Base-by-base conservation (phyloP, 2,329 filamentous ascomycete species). In the Aspergillus aculeatinus region DNA sequence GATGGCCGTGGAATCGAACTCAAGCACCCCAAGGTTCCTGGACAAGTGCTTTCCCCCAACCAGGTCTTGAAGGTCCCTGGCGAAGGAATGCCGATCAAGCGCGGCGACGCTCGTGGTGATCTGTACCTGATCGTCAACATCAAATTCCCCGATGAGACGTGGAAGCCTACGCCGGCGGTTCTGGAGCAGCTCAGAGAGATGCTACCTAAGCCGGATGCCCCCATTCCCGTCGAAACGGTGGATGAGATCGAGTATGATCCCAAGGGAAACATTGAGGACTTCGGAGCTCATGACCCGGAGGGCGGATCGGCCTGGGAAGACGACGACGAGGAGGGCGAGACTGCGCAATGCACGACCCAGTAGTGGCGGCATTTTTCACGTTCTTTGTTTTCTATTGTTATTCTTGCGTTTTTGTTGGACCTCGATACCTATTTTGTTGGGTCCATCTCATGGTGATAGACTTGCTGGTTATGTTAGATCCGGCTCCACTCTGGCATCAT, bases 1-100 rank as follows among this genome's bases (percentile, higher is more conserved):
- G 95, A 99, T 72, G 95, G 94, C 31, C 87, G 95, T 59, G 95
- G 95, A 31, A 94, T 99, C 60, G 85, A 89, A 60, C 82, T 99
- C 51, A 84, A 87, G 57, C 89, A 95, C 66, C 86, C 90, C 16
- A 86, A 89, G 70, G 83, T 87, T 25, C 85, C 88, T 64, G 94
- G 94, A 67, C 89, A 93, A 74, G 83, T 98, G 55, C 79, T 99
- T 39, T 86, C 87, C 27, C 93, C 95, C 0, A 89, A 88, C 27
- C 91, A 99, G 72, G 85, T 94, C 7, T 83, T 99, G 68, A 96
- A 92, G 80, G 81, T 99, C 1, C 77, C 83, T 2, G 92, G 92
- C 27, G 95, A 99, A 79, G 95, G 95, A 61, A 99, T 99, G 95
- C 95, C 95, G 2, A 77, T 88, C 68, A 97, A 97, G 83, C 87